Evolutionary conservation across 2,329 filamentous ascomycete species (phyloP).

Genomic region (Xylaria sp.): DNA sequence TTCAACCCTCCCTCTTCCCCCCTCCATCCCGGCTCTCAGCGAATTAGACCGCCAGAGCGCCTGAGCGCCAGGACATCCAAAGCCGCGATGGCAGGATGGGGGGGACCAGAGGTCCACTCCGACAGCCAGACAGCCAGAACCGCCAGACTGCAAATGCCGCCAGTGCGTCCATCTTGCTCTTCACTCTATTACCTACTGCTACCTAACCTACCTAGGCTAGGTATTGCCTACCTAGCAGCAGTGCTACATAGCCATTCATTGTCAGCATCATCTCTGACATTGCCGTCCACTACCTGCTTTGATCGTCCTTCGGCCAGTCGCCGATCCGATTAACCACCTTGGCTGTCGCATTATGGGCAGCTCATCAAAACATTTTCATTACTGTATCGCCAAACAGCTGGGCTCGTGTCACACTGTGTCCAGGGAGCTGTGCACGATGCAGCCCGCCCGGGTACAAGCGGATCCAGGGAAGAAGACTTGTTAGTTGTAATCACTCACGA

Average conservation of each 20-base stretch:
- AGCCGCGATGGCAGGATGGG: neutral
- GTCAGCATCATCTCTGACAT: neutral
- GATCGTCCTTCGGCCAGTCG: neutral
- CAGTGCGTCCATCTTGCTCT: neutral
- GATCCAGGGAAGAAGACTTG: constrained; percentile 10
- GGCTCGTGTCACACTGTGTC: neutral
- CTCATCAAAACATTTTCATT: neutral
- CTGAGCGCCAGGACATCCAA: constrained; percentile 3
- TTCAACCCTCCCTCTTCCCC: constrained; percentile 1
- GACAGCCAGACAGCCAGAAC: no score
- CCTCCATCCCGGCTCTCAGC: constrained; percentile 3
- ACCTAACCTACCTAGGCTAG: no score
- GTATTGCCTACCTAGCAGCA: neutral
- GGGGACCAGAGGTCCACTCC: no score
- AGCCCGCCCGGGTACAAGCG: constrained; percentile 21
- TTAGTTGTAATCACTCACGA: constrained; percentile 2
- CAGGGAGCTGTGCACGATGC: neutral
- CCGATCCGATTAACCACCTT: neutral
- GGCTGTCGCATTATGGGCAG: neutral
- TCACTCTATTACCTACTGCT: no score
- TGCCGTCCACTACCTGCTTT: neutral
- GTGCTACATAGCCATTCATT: neutral
- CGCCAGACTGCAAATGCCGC: neutral
- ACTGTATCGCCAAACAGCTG: neutral
- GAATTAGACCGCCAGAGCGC: constrained; percentile 13